Evolutionary conservation across 2,329 filamentous ascomycete species (phyloP), one percentile per base, ranked within the genome.

Genomic region (Monosporascus sp.): DNA sequence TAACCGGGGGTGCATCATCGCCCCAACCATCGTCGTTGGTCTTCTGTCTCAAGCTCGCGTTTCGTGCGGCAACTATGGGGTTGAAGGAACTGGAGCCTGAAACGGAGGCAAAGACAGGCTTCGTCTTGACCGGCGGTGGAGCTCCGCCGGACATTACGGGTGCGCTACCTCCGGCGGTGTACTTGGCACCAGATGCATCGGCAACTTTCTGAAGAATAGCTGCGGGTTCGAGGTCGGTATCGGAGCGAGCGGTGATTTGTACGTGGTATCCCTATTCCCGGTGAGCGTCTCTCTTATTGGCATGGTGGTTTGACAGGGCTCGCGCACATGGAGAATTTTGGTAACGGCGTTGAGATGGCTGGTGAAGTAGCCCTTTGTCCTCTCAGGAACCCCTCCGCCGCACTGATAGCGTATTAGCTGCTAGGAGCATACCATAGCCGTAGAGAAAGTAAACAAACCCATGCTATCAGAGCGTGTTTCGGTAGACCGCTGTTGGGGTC

Each of bases 321-420:
- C 27, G 56, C 60, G 19, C 49, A 68, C 65, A 75, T 97, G 92
- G 43, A 99, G 82, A 62, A 97, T 80, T 74, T 96, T 97, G 57
- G 91, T 86, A 38, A 97, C 91, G 48, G 91, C 87, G 56, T 88
- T 86, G 48, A 94, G 78, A 73, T 99, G 93, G 74, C 91, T 97
- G 61, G 91, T 96, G 70, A 99, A 99, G 74, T 97, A 97, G 60
- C 94, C 94, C 75, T 97, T 99, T 57, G 93, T 97, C 65, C 93
- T 82, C 74, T 99, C 94, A n/a, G 94, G 94, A 17, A 99, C 94
- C 63, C 94, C 94, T 68, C 95, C 93, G 61, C 94, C 94, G 71
- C 94, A 99, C 88, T 69, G 51, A 38, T 27, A 57, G 53, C 35
- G 49, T 7, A 38, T 47, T 47, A 38, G 48, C 24, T 27, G 31